Evolutionary conservation across 2,329 filamentous ascomycete genomes (phyloP).

Genomic region (Cordyceps cicadae): DNA sequence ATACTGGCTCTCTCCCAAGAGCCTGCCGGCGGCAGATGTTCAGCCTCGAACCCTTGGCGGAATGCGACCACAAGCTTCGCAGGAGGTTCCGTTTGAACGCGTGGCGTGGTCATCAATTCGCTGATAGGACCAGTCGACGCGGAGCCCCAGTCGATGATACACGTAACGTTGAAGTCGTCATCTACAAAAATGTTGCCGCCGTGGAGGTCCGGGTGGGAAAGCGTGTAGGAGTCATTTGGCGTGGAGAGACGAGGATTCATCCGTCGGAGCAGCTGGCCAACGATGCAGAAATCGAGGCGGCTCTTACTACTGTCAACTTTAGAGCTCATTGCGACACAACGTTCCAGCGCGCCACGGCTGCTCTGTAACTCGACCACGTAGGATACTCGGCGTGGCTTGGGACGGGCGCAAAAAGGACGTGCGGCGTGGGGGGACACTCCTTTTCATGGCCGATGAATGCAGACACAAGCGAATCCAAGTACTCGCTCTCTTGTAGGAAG

Average conservation of each 20-base stretch:
- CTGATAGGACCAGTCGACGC: conserved; percentile 13
- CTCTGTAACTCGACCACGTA: conserved; percentile 14
- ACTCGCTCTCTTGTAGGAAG: conserved; percentile 19
- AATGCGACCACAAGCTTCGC: conserved; percentile 8
- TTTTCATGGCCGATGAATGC: conserved; percentile 17
- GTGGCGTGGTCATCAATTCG: conserved; percentile 8
- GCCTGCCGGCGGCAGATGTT: not conserved
- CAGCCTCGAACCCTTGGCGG: conserved; percentile 8
- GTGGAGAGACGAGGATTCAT: conserved; percentile 19
- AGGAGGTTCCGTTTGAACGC: not conserved
- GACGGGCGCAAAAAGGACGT: conserved; percentile 22
- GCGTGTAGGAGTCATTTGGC: conserved; percentile 1
- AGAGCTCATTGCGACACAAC: conserved; percentile 15
- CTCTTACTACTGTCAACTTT: conserved; percentile 21
- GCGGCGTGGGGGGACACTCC: conserved; percentile 19
- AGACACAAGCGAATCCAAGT: conserved; percentile 19
- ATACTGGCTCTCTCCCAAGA: conserved; percentile 11
- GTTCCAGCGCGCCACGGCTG: conserved; percentile 13
- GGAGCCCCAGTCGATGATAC: conserved; percentile 19
- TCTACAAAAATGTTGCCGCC: conserved; percentile 21
- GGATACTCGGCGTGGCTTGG: conserved; percentile 18
- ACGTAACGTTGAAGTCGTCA: conserved; percentile 18
- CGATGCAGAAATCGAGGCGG: conserved; percentile 12
- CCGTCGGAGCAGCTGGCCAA: conserved; percentile 16
- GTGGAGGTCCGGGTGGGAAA: conserved; percentile 20